Base-by-base conservation (phyloP, 2,329 filamentous ascomycete genomes). In the Ophiostoma montium region DNA sequence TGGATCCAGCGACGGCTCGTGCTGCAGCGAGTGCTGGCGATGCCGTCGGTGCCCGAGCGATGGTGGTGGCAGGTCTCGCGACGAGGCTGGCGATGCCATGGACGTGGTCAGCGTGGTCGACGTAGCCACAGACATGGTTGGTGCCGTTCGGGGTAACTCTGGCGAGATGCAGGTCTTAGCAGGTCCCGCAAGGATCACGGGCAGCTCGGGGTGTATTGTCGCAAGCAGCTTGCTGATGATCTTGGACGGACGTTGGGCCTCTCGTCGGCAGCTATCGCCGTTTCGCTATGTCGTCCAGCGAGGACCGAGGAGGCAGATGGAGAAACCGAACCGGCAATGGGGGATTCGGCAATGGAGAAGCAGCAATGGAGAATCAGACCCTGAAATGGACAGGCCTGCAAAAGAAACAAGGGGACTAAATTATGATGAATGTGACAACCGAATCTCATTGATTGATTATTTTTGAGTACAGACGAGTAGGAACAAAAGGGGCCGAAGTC, bases 171-270 rank as follows among this genome's bases (percentile, higher is more conserved):
- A 44, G 9, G 27, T n/a, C n/a, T n/a, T n/a, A n/a, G n/a, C n/a
- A n/a, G n/a, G n/a, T n/a, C n/a, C n/a, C n/a, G n/a, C n/a, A n/a
- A n/a, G n/a, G 9, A 19, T 6, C 18, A 16, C 38, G n/a, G n/a
- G 16, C 38, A 43, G 32, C 33, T 50, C 49, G 49, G 49, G 49
- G n/a, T 18, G 23, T 47, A 50, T 47, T 50, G 39, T 47, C 38
- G 45, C 49, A 42, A 23, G 30, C 19, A n/a, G n/a, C n/a, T n/a
- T n/a, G 38, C 6, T 13, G 36, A 27, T 30, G 39, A 44, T 38
- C 19, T 27, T 27, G 4, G 23, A 27, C 21, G 23, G 32, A 35
- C 23, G 31, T 47, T 32, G 19, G 36, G 43, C 21, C 35, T 46
- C 48, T 50, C 42, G 42, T 50, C 48, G 23, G n/a, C n/a, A 12